phyloP scores from a whole-genome alignment of 2,329 filamentous ascomycete genomes.

The Cercospora sesami region DNA sequence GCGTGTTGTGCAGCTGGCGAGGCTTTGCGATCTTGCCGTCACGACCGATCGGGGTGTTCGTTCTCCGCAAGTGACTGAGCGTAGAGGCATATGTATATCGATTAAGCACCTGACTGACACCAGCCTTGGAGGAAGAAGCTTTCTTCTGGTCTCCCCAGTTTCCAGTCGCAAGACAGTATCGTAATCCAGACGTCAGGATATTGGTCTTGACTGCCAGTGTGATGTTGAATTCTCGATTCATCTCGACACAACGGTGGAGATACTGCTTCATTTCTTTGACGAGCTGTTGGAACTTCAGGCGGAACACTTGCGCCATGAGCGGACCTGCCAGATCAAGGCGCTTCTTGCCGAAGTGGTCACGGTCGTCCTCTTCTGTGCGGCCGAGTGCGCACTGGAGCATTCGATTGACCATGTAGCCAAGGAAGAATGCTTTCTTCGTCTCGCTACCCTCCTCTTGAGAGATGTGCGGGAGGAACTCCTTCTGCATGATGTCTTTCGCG shows the following conservation, averaged over 20 bases:
- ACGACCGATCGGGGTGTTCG: conserved; percentile 95
- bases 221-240: conserved; percentile 83
- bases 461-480: conserved; percentile 94
- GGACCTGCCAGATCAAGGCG: conserved; percentile 92
- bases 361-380: conserved; percentile 89
- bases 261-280: conserved; percentile 89
- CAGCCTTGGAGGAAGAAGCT: conserved; percentile 88
- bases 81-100: conserved; percentile 97
- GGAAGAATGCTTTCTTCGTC: conserved; percentile 94
- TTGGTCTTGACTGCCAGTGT: conserved; percentile 87
- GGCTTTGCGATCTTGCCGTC: conserved; percentile 98
- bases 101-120: conserved; percentile 97
- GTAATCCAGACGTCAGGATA: conserved; percentile 88
- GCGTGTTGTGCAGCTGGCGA: conserved; percentile 95
- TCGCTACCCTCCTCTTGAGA: conserved; percentile 93
- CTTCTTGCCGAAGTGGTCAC: conserved; percentile 99
- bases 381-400: conserved; percentile 91
- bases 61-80: conserved; percentile 91
- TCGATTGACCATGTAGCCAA: conserved; percentile 98
- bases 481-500: conserved; percentile 91
- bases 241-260: conserved; percentile 88
- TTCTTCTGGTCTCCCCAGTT: conserved; percentile 99
- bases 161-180: conserved; percentile 94
- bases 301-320: conserved; percentile 92
- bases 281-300: conserved; percentile 84